Evolutionary conservation across 495 filamentous ascomycete species (phyloP).

Genomic region (Ascobolus immersus): DNA sequence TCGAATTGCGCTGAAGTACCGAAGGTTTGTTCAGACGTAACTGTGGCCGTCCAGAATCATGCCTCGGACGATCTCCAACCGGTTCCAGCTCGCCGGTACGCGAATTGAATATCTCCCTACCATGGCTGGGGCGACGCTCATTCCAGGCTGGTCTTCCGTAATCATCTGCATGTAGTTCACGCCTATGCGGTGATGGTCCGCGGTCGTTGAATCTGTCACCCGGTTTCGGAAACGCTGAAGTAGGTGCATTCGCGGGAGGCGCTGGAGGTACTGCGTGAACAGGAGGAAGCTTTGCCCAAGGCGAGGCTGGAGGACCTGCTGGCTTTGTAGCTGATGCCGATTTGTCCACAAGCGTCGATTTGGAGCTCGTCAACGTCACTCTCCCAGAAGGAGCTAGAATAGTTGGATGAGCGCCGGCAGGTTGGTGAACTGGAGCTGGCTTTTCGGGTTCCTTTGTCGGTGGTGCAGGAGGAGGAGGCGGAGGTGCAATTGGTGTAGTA

Average conservation of each 20-base stretch:
- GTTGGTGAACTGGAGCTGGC: not conserved
- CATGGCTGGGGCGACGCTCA: constrained; percentile 23
- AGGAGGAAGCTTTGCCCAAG: constrained; percentile 68
- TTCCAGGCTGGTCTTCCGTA: constrained; percentile 77
- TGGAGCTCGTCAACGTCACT: too few species aligned
- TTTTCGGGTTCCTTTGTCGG: not conserved
- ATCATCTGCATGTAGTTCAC: constrained; percentile 83
- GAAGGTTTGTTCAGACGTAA: constrained; percentile 43
- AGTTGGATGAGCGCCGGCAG: too few species aligned
- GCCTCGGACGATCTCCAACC: constrained; percentile 41
- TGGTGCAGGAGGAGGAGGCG: constrained; percentile 15
- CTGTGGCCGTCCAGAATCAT: constrained; percentile 29
- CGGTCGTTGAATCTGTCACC: constrained; percentile 8
- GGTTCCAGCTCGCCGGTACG: constrained; percentile 87
- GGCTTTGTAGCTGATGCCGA: constrained; percentile 57
- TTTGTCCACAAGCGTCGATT: constrained; percentile 45
- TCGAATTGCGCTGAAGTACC: constrained; percentile 46
- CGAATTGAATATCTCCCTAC: constrained; percentile 73
- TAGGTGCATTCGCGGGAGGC: constrained; percentile 24
- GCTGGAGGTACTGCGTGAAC: constrained; percentile 50
- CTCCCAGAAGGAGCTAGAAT: too few species aligned
- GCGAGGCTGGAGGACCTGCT: constrained; percentile 44
- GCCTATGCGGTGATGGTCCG: constrained; percentile 14
- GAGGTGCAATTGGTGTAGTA: constrained; percentile 13
- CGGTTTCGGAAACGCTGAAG: too few species aligned